Evolutionary conservation across 106 monocot genomes (phyloP).

Genomic region (Iris macrosiphon): DNA sequence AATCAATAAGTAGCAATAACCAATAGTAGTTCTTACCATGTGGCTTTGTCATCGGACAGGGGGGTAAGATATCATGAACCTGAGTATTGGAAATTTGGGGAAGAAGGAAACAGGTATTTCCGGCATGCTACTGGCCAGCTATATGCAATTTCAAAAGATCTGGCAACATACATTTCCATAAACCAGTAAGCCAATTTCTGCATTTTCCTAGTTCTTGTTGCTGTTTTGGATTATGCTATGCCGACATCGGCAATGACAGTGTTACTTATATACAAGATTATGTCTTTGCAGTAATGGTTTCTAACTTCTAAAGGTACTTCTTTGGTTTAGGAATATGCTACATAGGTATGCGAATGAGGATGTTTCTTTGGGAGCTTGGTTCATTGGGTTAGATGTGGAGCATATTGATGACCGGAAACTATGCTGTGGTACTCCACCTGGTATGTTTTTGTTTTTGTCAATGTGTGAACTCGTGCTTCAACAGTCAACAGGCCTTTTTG

Average conservation of each 20-base stretch:
- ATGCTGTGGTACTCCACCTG: conserved; percentile 58
- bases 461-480: too few relatives aligned
- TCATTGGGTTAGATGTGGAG: conserved; percentile 50
- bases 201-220: too few relatives aligned
- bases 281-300: background rate
- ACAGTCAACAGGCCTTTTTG: too few relatives aligned
- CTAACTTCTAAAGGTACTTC: background rate
- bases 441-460: too few relatives aligned
- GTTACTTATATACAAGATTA: background rate
- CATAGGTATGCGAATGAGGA: conserved; percentile 64
- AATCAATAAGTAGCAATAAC: background rate
- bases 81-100: conserved; percentile 57
- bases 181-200: conserved; percentile 27
- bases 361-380: conserved; percentile 59
- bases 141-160: conserved; percentile 51
- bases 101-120: conserved; percentile 49
- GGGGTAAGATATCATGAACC: conserved; percentile 60
- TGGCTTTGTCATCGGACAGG: conserved; percentile 20
- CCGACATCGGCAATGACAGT: too few relatives aligned
- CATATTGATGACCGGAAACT: conserved; percentile 54
- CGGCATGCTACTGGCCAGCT: conserved; percentile 52
- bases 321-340: conserved; percentile 27
- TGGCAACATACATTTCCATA: conserved; percentile 47
- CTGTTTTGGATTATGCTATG: too few relatives aligned
- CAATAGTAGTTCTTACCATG: background rate